These are phyloP conservation scores for Pseudopithomyces chartarum DNA, from an alignment of 2,329 filamentous ascomycete species.

Conservation along the genomic window DNA sequence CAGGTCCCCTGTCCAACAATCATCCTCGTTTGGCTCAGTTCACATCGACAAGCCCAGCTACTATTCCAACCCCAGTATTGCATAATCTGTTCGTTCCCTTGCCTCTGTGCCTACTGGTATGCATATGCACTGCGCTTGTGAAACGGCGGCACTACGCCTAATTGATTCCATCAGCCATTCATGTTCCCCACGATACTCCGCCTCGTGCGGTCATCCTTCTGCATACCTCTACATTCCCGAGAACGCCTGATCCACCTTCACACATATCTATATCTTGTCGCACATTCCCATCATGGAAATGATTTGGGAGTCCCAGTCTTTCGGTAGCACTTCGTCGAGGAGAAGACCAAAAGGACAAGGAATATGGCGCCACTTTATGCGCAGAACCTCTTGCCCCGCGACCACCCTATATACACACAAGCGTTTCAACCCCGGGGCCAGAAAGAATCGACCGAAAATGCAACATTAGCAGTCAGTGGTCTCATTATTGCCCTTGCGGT, in stretches of 20 bases:
- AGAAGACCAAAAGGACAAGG: neutral
- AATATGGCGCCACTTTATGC: neutral
- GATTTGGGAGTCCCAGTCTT: neutral
- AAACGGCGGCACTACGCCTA: neutral
- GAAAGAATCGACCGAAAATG: neutral
- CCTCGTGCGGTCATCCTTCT: conserved; percentile 1
- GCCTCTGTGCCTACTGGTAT: neutral
- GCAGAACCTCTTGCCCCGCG: neutral
- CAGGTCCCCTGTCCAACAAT: neutral
- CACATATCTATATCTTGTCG: neutral
- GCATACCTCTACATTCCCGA: conserved; percentile 4
- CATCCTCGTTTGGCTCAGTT: neutral
- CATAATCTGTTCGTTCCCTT: neutral
- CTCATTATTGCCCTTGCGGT: conserved; percentile 4
- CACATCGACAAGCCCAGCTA: neutral
- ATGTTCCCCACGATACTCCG: neutral
- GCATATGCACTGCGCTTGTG: neutral
- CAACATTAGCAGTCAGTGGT: conserved; percentile 1
- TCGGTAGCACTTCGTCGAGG: neutral
- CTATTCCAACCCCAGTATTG: neutral
- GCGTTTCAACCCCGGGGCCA: neutral
- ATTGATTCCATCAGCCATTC: neutral
- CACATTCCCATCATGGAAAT: neutral
- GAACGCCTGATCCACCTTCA: neutral
- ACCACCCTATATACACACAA: neutral